These are phyloP conservation scores for Talaromyces piceae DNA, from an alignment of 2,329 filamentous ascomycete species.

Conservation along the genomic window DNA sequence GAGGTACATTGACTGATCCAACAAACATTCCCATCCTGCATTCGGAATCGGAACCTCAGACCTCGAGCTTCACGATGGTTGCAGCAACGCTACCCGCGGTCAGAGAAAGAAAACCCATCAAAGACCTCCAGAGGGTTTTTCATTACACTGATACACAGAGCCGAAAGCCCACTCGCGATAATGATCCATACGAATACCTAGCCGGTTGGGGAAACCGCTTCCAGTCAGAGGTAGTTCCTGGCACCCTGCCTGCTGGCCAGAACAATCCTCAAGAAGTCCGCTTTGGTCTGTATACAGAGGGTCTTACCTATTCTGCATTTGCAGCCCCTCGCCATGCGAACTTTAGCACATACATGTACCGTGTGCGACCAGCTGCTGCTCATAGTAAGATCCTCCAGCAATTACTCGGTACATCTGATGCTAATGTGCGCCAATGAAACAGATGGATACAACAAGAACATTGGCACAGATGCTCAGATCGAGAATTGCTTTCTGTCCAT, in stretches of 20 bases:
- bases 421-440: not conserved
- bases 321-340: constrained; percentile 20
- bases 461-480: constrained; percentile 27
- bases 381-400: constrained; percentile 16
- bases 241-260: constrained; percentile 23
- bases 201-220: constrained; percentile 24
- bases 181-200: constrained; percentile 24
- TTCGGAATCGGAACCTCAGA: too few species aligned
- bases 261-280: constrained; percentile 27
- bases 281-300: constrained; percentile 26
- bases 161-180: constrained; percentile 22
- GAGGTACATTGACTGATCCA: too few species aligned
- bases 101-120: constrained; percentile 16
- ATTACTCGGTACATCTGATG: not conserved
- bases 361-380: constrained; percentile 20
- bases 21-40: too few species aligned
- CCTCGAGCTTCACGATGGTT: not conserved
- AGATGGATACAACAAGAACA: constrained; percentile 33
- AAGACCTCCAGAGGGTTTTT: constrained; percentile 23
- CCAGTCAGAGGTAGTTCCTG: constrained; percentile 27
- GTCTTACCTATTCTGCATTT: constrained; percentile 23
- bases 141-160: constrained; percentile 24
- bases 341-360: constrained; percentile 23
- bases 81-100: constrained; percentile 20
- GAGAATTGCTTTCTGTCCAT: constrained; percentile 25